Conservation (phyloP, 148 eudicot genomes). For the Bassia scoparia region DNA sequence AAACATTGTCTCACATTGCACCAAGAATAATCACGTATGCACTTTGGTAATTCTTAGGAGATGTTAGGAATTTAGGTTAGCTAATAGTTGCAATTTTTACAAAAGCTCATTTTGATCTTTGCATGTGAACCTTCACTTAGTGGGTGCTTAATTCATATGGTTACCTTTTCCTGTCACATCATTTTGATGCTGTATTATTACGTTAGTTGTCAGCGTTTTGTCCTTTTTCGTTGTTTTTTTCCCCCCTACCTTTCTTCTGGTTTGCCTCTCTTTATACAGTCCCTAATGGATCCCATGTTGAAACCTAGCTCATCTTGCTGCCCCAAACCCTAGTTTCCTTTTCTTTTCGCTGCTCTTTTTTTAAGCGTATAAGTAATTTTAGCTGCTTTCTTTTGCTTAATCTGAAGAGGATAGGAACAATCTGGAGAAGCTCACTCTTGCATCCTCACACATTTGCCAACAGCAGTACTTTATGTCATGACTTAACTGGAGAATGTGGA, state of each 20-base stretch:
- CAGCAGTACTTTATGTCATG: constrained; percentile 97
- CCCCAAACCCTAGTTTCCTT: not conserved
- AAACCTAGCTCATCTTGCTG: not conserved
- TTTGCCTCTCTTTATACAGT: not conserved
- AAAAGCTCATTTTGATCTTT: not conserved
- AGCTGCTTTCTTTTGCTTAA: constrained; percentile 19
- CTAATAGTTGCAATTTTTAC: not conserved
- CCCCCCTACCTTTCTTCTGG: not conserved
- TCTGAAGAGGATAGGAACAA: constrained; percentile 88
- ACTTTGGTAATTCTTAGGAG: too few relatives aligned
- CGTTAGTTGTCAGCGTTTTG: not conserved
- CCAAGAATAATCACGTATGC: too few relatives aligned
- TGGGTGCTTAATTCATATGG: not conserved
- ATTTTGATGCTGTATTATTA: constrained; percentile 4
- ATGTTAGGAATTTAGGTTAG: too few relatives aligned
- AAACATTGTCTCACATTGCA: too few relatives aligned
- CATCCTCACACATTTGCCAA: constrained; percentile 92
- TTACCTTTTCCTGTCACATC: not conserved
- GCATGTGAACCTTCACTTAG: not conserved
- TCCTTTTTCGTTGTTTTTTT: too few relatives aligned
- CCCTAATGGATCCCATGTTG: not conserved
- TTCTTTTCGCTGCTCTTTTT: not conserved
- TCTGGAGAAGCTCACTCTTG: constrained; percentile 91
- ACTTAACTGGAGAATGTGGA: constrained; percentile 96
- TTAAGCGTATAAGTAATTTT: not conserved